Evolutionary conservation across 768 basidiomycete genomes (phyloP).

Genomic region (Xerocomus spinulosus): DNA sequence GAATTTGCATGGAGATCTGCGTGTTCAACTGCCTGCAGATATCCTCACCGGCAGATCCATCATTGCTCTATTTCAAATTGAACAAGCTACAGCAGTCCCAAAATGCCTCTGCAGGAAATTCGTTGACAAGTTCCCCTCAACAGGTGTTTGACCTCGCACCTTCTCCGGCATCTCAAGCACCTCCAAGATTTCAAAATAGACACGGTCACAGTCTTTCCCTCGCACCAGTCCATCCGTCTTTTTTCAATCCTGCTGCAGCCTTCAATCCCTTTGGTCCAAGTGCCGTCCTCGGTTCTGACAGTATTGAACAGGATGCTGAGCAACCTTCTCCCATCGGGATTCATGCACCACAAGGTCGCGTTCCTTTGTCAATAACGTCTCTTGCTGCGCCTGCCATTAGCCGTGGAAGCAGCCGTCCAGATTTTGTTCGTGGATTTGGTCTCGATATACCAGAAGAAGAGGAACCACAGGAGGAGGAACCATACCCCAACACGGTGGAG

Average conservation of each 20-base stretch:
- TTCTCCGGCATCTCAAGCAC: slow-evolving; percentile 42
- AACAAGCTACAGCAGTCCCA: slow-evolving; percentile 81
- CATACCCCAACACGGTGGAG: slow-evolving; percentile 24
- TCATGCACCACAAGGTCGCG: slow-evolving; percentile 53
- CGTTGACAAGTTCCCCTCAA: slow-evolving; percentile 63
- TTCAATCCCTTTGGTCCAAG: slow-evolving; percentile 66
- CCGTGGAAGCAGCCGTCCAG: slow-evolving; percentile 53
- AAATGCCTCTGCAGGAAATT: slow-evolving; percentile 44
- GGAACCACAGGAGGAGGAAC: slow-evolving; percentile 52
- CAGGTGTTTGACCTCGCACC: slow-evolving; percentile 50
- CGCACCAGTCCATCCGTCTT: slow-evolving; percentile 36
- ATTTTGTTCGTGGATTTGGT: slow-evolving; percentile 78
- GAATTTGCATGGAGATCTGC: slow-evolving; percentile 15
- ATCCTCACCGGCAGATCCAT: slow-evolving; percentile 87
- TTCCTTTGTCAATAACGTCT: slow-evolving; percentile 42
- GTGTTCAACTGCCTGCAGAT: slow-evolving; percentile 46
- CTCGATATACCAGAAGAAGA: slow-evolving; percentile 75
- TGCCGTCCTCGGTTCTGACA: slow-evolving; percentile 52
- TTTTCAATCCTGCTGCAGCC: slow-evolving; percentile 35
- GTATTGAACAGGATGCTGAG: slow-evolving; percentile 31
- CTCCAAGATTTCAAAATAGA: slow-evolving; percentile 44
- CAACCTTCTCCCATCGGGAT: slow-evolving; percentile 30
- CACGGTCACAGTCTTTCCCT: slow-evolving; percentile 77
- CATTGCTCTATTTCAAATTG: slow-evolving; percentile 73
- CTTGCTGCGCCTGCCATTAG: slow-evolving; percentile 42